Percentiles rank a stretch among this genome's conserved stretches.
Conservation (phyloP, 108 stramenopile genomes). For the Aurantiochytrium sp. region DNA sequence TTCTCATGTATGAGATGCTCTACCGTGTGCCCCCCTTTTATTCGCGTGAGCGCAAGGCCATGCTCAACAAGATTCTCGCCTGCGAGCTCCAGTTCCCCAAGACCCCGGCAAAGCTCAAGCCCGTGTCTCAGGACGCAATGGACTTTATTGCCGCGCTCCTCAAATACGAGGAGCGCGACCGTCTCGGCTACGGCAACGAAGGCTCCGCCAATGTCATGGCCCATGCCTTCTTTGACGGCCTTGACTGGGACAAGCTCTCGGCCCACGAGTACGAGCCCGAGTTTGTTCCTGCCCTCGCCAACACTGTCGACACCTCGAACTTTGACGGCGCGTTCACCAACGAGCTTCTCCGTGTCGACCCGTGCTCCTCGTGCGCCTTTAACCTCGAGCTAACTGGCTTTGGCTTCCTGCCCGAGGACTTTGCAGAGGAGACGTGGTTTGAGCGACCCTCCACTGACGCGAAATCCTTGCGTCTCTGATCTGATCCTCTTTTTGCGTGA, state of each 20-base stretch:
- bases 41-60: neutral
- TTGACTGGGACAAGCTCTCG: slow-evolving; percentile 63
- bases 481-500: too few species aligned
- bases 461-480: neutral
- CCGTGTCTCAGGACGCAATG: neutral
- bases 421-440: neutral
- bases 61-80: slow-evolving; percentile 57
- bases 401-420: slow-evolving; percentile 3
- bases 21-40: slow-evolving; percentile 55
- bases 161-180: slow-evolving; percentile 57
- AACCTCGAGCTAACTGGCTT: slow-evolving; percentile 13
- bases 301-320: slow-evolving; percentile 31
- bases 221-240: slow-evolving; percentile 70
- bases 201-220: slow-evolving; percentile 63
- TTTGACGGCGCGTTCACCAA: slow-evolving; percentile 28
- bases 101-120: neutral
- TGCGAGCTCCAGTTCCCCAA: slow-evolving; percentile 10
- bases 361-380: slow-evolving; percentile 12
- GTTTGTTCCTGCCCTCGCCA: slow-evolving; percentile 42
- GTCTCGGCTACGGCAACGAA: slow-evolving; percentile 66
- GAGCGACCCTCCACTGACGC: neutral
- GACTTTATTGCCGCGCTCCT: slow-evolving; percentile 60
- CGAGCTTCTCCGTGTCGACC: neutral
- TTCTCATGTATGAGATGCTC: slow-evolving; percentile 52
- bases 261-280: slow-evolving; percentile 52